Conservation (phyloP, 1,139 yeast species). For the Pichia sp. region DNA sequence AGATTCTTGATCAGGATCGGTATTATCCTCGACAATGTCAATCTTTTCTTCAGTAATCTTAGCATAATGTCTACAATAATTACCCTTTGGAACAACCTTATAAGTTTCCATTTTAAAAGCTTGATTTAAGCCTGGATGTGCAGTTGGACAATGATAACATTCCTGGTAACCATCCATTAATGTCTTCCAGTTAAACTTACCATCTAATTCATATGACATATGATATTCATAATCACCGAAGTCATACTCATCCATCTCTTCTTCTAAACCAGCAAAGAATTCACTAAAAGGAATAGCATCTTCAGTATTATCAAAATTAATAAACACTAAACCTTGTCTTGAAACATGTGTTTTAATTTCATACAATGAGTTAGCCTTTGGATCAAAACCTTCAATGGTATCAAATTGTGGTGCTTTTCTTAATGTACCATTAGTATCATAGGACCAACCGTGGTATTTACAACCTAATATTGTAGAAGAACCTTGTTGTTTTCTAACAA, state of each 20-base stretch:
- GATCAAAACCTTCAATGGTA: constrained; percentile 49
- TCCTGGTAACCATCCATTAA: constrained; percentile 64
- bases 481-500: constrained; percentile 52
- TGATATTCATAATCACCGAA: constrained; percentile 55
- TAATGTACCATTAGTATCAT: constrained; percentile 49
- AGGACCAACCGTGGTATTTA: constrained; percentile 62
- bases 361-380: constrained; percentile 48
- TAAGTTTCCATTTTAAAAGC: constrained; percentile 62
- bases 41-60: constrained; percentile 44
- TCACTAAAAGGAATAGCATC: constrained; percentile 40
- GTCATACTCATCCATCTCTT: constrained; percentile 50
- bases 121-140: constrained; percentile 52
- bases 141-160: constrained; percentile 62
- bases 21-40: constrained; percentile 34
- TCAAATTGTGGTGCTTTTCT: constrained; percentile 59
- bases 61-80: constrained; percentile 59
- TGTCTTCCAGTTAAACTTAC: constrained; percentile 60
- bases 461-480: constrained; percentile 51
- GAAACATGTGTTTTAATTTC: constrained; percentile 50
- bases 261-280: constrained; percentile 45
- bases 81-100: constrained; percentile 51
- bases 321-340: constrained; percentile 49
- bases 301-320: constrained; percentile 42
- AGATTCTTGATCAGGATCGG: constrained; percentile 33
- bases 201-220: constrained; percentile 60